Evolutionary conservation across 495 filamentous ascomycete genomes (phyloP), one percentile per base, ranked within the genome.

Genomic region (Penicillium pancosmium): DNA sequence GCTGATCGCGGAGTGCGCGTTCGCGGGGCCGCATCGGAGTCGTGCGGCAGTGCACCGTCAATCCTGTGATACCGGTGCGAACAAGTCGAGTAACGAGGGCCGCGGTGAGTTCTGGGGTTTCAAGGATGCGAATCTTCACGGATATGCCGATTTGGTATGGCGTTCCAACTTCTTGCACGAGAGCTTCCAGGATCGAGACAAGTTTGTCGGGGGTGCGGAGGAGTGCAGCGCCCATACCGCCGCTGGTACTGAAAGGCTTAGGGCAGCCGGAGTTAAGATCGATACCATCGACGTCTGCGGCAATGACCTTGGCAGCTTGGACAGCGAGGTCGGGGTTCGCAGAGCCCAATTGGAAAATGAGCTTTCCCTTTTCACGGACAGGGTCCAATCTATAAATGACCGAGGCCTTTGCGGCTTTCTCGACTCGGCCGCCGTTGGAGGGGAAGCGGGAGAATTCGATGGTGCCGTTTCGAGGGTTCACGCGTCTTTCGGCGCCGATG

Each of bases 201-300:
- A 98, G 84, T 61, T 80, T 84, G 54, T 97, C 93, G 1, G 94
- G 95, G 0, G 86, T 90, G 50, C 82, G 81, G 15, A 98, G 80
- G 19, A 98, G 76, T 3, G 92, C 94, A 0, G 95, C 94, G 31
- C 95, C 95, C 94, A 98, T 98, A 38, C 94, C 95, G 36, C 91
- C 89, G 56, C 79, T 80, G 11, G 92, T 95, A 61, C 87, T 91
- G 73, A 98, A 98, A 4, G 95, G 92, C 74, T 98, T 98, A 0
- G 94, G 94, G 72, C 94, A 98, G 5, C 94, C 94, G 5, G 93
- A 91, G 77, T 98, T 98, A 55, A 98, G 88, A 71, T 98, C 94
- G 57, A 98, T 97, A 40, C 95, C 94, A 0, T 87, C 86, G 1
- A 98, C 93, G 73, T 98, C 89, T 5, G 74, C 80, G 0, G 91